Conservation (phyloP, 345 rosid species). For the Schrenkiella parvula region DNA sequence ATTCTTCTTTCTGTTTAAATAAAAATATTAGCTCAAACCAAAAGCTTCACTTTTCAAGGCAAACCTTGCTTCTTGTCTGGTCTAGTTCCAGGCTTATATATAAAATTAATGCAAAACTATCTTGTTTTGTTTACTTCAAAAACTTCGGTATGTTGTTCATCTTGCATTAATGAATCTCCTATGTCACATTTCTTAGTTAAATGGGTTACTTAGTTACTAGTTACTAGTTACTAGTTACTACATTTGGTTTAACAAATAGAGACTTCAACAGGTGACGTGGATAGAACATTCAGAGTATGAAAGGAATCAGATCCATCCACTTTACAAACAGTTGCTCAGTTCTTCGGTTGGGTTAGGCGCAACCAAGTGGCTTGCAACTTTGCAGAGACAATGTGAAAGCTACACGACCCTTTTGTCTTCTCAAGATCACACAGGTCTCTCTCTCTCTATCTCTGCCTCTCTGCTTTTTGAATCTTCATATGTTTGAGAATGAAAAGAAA, state of each 20-base stretch:
- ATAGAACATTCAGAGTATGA: conserved; percentile 60
- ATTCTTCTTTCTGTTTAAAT: conserved; percentile 16
- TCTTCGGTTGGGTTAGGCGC: conserved; percentile 59
- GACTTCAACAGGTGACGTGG: conserved; percentile 58
- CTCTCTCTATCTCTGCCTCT: background rate
- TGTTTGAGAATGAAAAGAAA: background rate
- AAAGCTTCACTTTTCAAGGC: conserved; percentile 33
- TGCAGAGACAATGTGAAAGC: conserved; percentile 54
- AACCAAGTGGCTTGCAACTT: conserved; percentile 52
- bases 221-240: too few relatives aligned
- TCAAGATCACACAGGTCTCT: conserved; percentile 45
- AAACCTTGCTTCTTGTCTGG: conserved; percentile 27
- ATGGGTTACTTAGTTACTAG: background rate
- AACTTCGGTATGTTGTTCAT: background rate
- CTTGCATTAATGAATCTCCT: conserved; percentile 2
- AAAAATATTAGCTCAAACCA: background rate
- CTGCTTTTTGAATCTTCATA: conserved; percentile 1
- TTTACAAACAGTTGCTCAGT: conserved; percentile 39
- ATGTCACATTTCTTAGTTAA: background rate
- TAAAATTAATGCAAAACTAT: background rate
- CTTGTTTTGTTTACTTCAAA: conserved; percentile 6
- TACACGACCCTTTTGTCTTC: conserved; percentile 33
- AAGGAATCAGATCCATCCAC: conserved; percentile 41
- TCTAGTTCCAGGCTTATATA: conserved; percentile 10
- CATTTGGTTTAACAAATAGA: conserved; percentile 3